These are phyloP conservation scores for Amanita brunnescens DNA, from an alignment of 768 basidiomycete genomes.

Conservation along the genomic window DNA sequence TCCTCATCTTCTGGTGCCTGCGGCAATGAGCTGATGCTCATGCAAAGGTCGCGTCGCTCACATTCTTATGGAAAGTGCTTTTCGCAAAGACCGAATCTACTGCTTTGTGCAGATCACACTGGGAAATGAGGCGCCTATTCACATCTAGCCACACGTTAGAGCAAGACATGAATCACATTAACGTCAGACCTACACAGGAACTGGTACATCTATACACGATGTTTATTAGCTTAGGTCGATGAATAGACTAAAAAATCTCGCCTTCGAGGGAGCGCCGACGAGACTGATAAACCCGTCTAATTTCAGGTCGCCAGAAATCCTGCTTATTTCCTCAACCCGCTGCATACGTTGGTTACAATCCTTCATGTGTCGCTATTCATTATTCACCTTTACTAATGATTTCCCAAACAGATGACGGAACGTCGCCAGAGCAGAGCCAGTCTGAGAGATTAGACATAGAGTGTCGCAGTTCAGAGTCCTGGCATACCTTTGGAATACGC, in stretches of 20 bases:
- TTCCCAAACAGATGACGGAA: constrained; percentile 74
- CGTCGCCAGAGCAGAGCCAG: constrained; percentile 48
- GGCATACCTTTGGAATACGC: constrained; percentile 57
- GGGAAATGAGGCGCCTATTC: constrained; percentile 63
- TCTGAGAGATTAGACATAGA: constrained; percentile 31
- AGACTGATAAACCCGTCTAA: constrained; percentile 83
- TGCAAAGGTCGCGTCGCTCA: constrained; percentile 22
- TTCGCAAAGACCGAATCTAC: constrained; percentile 59
- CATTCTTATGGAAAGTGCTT: constrained; percentile 71
- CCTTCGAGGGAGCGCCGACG: constrained; percentile 67
- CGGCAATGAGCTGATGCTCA: not conserved
- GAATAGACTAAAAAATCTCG: constrained; percentile 16
- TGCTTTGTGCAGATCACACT: constrained; percentile 56
- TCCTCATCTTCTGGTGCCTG: constrained; percentile 67
- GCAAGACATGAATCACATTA: constrained; percentile 1
- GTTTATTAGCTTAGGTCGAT: constrained; percentile 1
- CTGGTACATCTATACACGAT: constrained; percentile 59
- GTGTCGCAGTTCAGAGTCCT: not conserved
- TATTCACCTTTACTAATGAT: constrained; percentile 56
- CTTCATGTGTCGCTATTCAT: not conserved
- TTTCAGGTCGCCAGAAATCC: constrained; percentile 37
- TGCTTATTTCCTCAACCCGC: constrained; percentile 62
- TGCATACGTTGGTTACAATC: constrained; percentile 19
- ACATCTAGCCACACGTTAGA: constrained; percentile 43
- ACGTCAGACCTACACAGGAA: constrained; percentile 59